Evolutionary conservation across 305 asterid genomes (phyloP).

Genomic region (Rubia peregrina): DNA sequence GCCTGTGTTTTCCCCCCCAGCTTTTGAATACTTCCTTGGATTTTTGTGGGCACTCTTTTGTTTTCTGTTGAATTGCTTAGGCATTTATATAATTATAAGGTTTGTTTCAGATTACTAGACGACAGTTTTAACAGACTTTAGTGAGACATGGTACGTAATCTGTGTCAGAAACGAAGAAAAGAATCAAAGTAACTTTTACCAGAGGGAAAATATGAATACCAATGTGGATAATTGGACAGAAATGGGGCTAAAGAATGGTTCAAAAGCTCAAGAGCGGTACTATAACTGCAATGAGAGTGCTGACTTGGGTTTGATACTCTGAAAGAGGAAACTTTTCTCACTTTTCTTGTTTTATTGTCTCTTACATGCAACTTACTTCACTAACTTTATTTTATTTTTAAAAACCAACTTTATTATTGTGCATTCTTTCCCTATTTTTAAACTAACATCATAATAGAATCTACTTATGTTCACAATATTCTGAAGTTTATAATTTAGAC

Average conservation of each 20-base stretch:
- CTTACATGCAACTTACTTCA: not conserved
- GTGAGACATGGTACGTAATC: constrained; percentile 26
- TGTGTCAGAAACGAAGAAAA: constrained; percentile 29
- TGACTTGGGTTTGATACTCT: constrained; percentile 10
- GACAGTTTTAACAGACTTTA: constrained; percentile 37
- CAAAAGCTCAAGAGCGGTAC: constrained; percentile 14
- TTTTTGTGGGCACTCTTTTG: constrained; percentile 12
- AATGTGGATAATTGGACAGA: not conserved
- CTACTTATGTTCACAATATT: too few relatives aligned
- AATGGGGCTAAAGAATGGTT: constrained; percentile 13
- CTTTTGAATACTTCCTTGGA: constrained; percentile 41
- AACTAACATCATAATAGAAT: too few relatives aligned
- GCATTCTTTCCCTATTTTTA: too few relatives aligned
- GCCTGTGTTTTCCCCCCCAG: not conserved
- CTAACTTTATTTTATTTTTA: not conserved
- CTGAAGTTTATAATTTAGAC: too few relatives aligned
- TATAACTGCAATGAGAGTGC: constrained; percentile 14
- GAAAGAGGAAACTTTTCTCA: not conserved
- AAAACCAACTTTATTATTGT: too few relatives aligned
- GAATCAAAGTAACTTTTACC: constrained; percentile 23
- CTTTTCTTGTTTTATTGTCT: constrained; percentile 6
- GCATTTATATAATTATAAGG: not conserved
- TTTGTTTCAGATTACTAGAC: constrained; percentile 12
- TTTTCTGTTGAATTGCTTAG: constrained; percentile 5
- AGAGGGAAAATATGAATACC: not conserved